Base-by-base conservation (phyloP, 345 rosid species). In the Orychophragmus violaceus region DNA sequence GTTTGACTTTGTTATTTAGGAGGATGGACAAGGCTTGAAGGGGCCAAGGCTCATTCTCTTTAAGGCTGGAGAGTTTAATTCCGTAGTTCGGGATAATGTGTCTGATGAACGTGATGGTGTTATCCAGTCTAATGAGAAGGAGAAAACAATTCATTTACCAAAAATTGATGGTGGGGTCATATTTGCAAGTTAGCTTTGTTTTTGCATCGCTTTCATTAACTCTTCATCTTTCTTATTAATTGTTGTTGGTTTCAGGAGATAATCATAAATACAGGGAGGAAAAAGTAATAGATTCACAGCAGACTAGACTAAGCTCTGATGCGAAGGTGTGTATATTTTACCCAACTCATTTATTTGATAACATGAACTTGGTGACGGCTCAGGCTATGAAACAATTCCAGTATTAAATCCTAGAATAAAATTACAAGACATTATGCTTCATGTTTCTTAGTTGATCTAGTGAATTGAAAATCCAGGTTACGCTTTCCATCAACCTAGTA, bases 1-100 rank as follows among this genome's bases (percentile, higher is more conserved):
- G 29, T 45, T 59, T 39, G 69, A 16, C 22, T 67, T 63, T 69
- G 60, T 63, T 50, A 49, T 78, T 55, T 71, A 93, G 98, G 96
- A 83, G 79, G 84, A 76, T 51, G 82, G 73, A 16, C 64, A 80
- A 80, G 83, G 76, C 35, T 66, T 90, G 75, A 83, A 82, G 75
- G 97, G 79, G 71, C 97, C 97, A 18, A 80, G 88, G 74, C 77
- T 68, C 71, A 62, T 79, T 62, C 84, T 90, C 68, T 85, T 82
- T 54, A 64, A 82, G 68, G 87, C 82, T 12, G 78, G 78, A 72
- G 79, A 78, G 59, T 63, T 81, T 32, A 64, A 55, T 68, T 79
- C 89, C 70, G 46, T 56, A 29, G 85, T 70, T 65, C 64, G 54
- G 66, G 21, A 65, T 64, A 76, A 70, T 44, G 64, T 67, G 50